phyloP scores from a whole-genome alignment of 2,329 filamentous ascomycete species.

The Colletotrichum scovillei region DNA sequence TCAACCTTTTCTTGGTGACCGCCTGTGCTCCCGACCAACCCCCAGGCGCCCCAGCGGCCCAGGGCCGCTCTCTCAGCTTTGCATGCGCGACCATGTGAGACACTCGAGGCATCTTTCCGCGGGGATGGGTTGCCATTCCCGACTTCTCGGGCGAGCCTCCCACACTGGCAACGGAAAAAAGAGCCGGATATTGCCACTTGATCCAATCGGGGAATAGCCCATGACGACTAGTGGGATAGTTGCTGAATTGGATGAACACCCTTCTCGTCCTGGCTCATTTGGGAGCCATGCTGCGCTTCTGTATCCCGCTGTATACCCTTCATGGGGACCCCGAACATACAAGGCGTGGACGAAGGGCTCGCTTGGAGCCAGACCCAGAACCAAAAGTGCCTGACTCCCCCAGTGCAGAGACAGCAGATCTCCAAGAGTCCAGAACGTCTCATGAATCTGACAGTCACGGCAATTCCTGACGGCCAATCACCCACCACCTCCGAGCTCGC shows the following conservation, averaged over 20 bases:
- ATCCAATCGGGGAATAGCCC: constrained; percentile 31
- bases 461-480: constrained; percentile 20
- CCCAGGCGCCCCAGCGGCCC: neutral
- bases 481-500: neutral
- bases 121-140: neutral
- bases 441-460: constrained; percentile 2
- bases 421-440: constrained; percentile 24
- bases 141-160: constrained; percentile 12
- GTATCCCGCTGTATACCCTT: neutral
- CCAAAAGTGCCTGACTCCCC: constrained; percentile 22
- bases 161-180: neutral
- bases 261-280: neutral
- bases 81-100: constrained; percentile 7
- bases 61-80: neutral
- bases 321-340: too few species aligned
- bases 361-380: neutral
- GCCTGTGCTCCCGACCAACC: neutral
- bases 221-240: neutral
- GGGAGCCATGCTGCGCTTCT: neutral
- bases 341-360: neutral
- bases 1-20: neutral
- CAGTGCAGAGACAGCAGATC: neutral
- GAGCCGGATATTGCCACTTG: constrained; percentile 1
- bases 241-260: constrained; percentile 6
- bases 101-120: neutral